Evolutionary conservation across 2,329 filamentous ascomycete genomes (phyloP), one percentile per base, ranked within the genome.

Genomic region (Aspergillus sp.): DNA sequence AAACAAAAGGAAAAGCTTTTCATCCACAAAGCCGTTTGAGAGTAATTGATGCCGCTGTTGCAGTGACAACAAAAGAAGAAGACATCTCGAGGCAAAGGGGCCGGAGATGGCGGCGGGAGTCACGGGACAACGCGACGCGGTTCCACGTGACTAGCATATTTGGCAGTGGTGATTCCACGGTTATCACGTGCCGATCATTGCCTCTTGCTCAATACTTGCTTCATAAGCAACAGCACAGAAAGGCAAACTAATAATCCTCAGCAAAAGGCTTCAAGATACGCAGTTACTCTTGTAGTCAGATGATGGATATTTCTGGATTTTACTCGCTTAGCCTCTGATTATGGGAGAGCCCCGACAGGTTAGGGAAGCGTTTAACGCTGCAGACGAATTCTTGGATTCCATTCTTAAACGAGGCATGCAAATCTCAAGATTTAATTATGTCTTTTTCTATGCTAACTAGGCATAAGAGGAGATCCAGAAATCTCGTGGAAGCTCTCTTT

Each of bases 321-420:
- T 37, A 31, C 2, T 7, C 19, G 35, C 32, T 11, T 27, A 27
- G n/a, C 19, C 27, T 11, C 7, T 33, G 36, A 56, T 45, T 13
- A 70, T 70, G 67, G 55, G 50, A 28, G 51, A 60, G 26, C 37
- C 49, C 2, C 45, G 33, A 26, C 43, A 49, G 33, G 35, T 64
- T 28, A 57, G 47, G 40, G 52, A 56, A 44, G 64, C 61, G 7
- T 69, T 71, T 43, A 53, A 59, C 36, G 54, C 57, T 28, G 63
- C 65, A 29, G 54, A 55, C 42, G 51, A 53, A 19, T 70, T 70
- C 47, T 49, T 71, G 35, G 57, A 50, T 42, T 66, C 68, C 28
- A 65, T 69, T 33, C 56, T 70, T 45, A 58, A 66, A 51, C 58
- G 62, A 70, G 68, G 68, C 62, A 69, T 51, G 67, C 50, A 48